phyloP scores from a whole-genome alignment of 2,329 filamentous ascomycete genomes.

The Aspergillus japonicus region DNA sequence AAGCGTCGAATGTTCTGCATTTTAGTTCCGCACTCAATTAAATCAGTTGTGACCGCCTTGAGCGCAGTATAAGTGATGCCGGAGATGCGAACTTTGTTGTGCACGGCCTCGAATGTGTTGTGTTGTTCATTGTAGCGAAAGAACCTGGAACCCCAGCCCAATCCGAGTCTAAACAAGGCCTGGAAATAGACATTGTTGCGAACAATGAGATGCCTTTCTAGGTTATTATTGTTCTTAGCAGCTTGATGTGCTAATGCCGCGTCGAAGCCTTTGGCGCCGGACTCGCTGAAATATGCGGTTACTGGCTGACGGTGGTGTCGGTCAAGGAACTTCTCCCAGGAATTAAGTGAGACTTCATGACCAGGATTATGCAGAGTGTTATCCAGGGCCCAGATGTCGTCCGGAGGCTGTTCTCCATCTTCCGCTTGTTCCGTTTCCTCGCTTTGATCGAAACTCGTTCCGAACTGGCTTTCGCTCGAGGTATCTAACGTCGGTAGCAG shows the following conservation, averaged over 20 bases:
- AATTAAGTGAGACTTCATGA: constrained; percentile 26
- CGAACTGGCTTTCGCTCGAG: constrained; percentile 21
- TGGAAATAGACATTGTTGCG: constrained; percentile 40
- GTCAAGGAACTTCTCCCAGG: constrained; percentile 45
- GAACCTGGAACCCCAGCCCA: constrained; percentile 47
- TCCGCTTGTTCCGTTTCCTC: constrained; percentile 20
- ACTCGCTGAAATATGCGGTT: constrained; percentile 47
- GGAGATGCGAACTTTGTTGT: constrained; percentile 48
- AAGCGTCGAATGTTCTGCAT: constrained; percentile 40
- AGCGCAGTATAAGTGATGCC: constrained; percentile 51
- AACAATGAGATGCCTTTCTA: constrained; percentile 32
- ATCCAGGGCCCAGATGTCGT: constrained; percentile 35
- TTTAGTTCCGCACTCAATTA: constrained; percentile 38
- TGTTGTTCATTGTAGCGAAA: constrained; percentile 41
- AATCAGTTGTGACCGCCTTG: constrained; percentile 29
- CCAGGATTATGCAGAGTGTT: constrained; percentile 17
- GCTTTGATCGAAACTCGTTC: constrained; percentile 21
- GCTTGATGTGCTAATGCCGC: constrained; percentile 34
- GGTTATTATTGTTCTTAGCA: constrained; percentile 17
- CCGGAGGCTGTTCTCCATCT: constrained; percentile 12
- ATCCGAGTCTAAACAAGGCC: constrained; percentile 40
- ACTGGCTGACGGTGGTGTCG: constrained; percentile 30
- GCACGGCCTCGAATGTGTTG: constrained; percentile 39
- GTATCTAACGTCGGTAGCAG: constrained; percentile 21
- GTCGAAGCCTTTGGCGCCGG: constrained; percentile 41